Evolutionary conservation across 2,329 filamentous ascomycete species (phyloP), one percentile per base, ranked within the genome.

Genomic region (Dothiorella sarmentorum): DNA sequence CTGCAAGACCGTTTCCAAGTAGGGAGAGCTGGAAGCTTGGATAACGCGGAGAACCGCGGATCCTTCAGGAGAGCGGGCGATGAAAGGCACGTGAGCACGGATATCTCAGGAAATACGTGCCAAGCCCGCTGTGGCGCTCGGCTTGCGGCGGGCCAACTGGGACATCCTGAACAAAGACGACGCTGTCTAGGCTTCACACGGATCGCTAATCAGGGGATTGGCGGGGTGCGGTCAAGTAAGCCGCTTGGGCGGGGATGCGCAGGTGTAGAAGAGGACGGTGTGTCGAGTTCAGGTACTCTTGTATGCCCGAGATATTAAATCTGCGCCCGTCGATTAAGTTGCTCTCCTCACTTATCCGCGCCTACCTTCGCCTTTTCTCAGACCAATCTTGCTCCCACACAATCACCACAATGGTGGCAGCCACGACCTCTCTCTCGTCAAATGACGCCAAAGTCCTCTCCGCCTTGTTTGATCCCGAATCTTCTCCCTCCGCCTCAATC

Each of bases 401-500:
- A 17, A 9, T 9, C 10, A 24, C 9, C 47, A 47, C 7, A 11
- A 59, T 59, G 47, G 44, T 47, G 2, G 26, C 51, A 4, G 11
- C 69, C 79, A 83, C 59, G 79, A 88, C 66, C 3, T 58, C 62
- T 5, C 63, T 76, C 20, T 69, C 71, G 24, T 60, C 66, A 18
- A 74, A 74, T 42, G 73, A 76, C 61, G 63, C 63, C 3, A 69
- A 68, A 45, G 72, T 75, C 18, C 63, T 76, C 13, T 66, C 68
- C 38, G 71, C 73, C 0, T 68, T 76, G 1, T 76, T 76, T 64
- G 72, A 75, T 53, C 72, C 73, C 27, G 73, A 72, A 11, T 71
- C 72, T n/a, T 71, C 69, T 7, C 80, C 86, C 62, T 82, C 85
- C 13, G 75, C 80, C 15, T 73, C 78, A 9, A 74, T 78, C 11